phyloP scores from a whole-genome alignment of 2,329 filamentous ascomycete genomes.

The Camillea tinctor region DNA sequence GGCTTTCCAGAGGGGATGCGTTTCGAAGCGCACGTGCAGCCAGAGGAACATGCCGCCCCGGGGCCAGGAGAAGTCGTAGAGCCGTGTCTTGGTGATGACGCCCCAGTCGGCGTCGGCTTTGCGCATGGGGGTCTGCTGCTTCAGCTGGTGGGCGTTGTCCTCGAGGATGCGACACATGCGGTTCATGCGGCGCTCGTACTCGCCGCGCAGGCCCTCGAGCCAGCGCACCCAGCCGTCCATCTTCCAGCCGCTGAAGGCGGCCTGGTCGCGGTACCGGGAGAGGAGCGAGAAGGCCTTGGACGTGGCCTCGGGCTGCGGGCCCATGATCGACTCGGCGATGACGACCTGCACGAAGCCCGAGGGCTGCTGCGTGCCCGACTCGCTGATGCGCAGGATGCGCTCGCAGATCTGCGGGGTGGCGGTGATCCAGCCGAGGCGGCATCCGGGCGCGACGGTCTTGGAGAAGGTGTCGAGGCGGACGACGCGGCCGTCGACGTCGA shows the following conservation, averaged over 20 bases:
- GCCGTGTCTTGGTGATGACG: conserved; percentile 69
- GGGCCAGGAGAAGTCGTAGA: conserved; percentile 78
- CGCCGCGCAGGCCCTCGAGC: conserved; percentile 79
- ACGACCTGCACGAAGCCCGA: conserved; percentile 87
- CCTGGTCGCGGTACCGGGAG: conserved; percentile 48
- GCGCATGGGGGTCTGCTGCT: conserved; percentile 53
- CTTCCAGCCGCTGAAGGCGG: conserved; percentile 63
- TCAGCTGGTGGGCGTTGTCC: conserved; percentile 62
- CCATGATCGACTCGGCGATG: conserved; percentile 74
- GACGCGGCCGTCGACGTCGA: conserved; percentile 85
- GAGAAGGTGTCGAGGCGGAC: conserved; percentile 90
- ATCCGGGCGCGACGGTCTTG: conserved; percentile 88
- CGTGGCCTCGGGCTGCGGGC: conserved; percentile 55
- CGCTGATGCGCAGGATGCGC: conserved; percentile 69
- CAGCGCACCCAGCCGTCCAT: conserved; percentile 86
- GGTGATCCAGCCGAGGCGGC: conserved; percentile 87
- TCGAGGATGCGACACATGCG: conserved; percentile 75
- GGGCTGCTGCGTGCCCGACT: conserved; percentile 77
- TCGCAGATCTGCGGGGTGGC: conserved; percentile 77
- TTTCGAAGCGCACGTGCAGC: conserved; percentile 69
- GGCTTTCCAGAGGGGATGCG: conserved; percentile 65
- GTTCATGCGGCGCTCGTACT: conserved; percentile 83
- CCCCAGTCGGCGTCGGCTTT: conserved; percentile 63
- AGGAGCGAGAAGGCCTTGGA: conserved; percentile 42
- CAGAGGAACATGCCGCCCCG: conserved; percentile 92